Base-by-base conservation (phyloP, 163 green algal species). In the Dunaliella salina region DNA sequence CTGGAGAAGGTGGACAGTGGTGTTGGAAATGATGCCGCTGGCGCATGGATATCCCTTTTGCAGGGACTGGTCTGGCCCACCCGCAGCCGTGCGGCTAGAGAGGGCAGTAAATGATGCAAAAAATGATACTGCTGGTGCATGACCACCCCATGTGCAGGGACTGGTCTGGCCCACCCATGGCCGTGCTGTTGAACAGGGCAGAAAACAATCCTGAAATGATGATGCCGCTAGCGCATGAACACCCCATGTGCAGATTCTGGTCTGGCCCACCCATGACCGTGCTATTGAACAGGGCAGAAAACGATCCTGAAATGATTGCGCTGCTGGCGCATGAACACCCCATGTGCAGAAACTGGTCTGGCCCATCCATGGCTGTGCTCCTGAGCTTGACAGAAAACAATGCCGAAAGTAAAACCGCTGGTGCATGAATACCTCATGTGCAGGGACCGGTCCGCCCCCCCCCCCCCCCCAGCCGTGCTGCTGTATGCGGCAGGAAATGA, bases 351-450 rank as follows among this genome's bases (percentile, higher is more conserved):
- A 75, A 91, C 84, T 95, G 92, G 92, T 87, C 57, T 30, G 93
- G 92, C 0, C 95, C 92, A 0, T 94, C 95, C 33, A 94, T 96
- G 91, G 91, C 89, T 12, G 90, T 97, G 59, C 89, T 97, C 84
- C 90, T 98, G 88, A 98, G 98, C n/a, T n/a, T n/a, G 85, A 78
- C 90, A 0, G 95, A n/a, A n/a, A n/a, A n/a, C n/a, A n/a, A n/a
- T n/a, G n/a, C n/a, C n/a, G n/a, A n/a, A n/a, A n/a, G n/a, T n/a
- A n/a, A n/a, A n/a, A n/a, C n/a, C n/a, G n/a, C n/a, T n/a, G n/a
- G n/a, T n/a, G n/a, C n/a, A n/a, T n/a, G n/a, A n/a, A n/a, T n/a
- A n/a, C n/a, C n/a, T n/a, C n/a, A n/a, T n/a, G n/a, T n/a, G n/a
- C 18, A 69, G 18, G 57, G 57, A 69, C 57, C 18, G 57, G 15